Base-by-base conservation (phyloP, 345 rosid genomes). In the Citrus australasica region DNA sequence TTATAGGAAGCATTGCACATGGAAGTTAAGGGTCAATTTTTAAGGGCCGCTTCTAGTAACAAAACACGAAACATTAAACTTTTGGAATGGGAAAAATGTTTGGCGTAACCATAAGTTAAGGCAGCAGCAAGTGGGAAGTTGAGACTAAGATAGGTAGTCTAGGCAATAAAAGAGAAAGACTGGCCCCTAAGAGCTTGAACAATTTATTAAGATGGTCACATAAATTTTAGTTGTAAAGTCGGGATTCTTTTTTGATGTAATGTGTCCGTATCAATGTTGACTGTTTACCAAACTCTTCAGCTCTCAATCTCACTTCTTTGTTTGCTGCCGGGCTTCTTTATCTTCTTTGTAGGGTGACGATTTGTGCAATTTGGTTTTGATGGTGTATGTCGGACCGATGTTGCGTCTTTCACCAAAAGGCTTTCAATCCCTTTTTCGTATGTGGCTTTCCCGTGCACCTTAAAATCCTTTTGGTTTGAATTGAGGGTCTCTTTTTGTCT, bases 311-410 rank as follows among this genome's bases (percentile, higher is more conserved):
- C 21, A 46, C 9, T 21, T 19, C n/a, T 58, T 5, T 17, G 51
- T 42, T 42, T 42, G 51, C 51, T 4, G 56, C 56, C 22, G 68
- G 40, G 28, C 59, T 27, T 53, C 38, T 67, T 67, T 55, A 40
- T 21, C 40, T 27, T 77, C 19, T 0, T 16, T 53, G 0, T n/a
- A 37, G 30, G 66, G 53, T 28, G 24, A 62, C 30, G 32, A 1
- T 22, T 73, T 68, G 60, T 71, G 27, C 30, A 35, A 53, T 37
- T 78, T 33, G 42, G 67, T 68, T 28, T 70, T 38, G 69, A 27
- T 73, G 79, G 46, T 75, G 17, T 38, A 19, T 80, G 85, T 78
- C 72, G 63, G 68, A 66, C 22, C 76, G 77, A 81, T 83, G 82
- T 78, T 81, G 53, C 76, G 76, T 73, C 75, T 65, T 65, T 79